Evolutionary conservation across 164 flowering plant genomes (phyloP).

Genomic region (Chimonanthus praecox): DNA sequence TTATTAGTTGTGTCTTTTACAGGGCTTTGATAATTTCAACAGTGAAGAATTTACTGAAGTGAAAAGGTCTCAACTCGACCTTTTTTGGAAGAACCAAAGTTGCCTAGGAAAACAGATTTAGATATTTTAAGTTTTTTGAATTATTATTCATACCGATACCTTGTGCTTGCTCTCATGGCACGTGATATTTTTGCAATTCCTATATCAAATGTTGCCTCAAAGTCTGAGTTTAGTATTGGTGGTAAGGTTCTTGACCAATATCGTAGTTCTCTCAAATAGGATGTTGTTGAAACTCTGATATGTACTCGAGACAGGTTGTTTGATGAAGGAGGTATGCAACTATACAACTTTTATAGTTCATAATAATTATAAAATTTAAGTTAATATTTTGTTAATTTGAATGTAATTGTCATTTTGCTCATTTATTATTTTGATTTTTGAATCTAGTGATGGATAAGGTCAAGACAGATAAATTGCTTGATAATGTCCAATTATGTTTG

Average conservation of each 20-base stretch:
- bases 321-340: background rate
- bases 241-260: slow-evolving; percentile 2
- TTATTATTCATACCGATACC: background rate
- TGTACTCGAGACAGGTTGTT: slow-evolving; percentile 8
- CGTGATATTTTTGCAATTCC: slow-evolving; percentile 8
- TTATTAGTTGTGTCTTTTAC: slow-evolving; percentile 70
- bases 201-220: slow-evolving; percentile 4
- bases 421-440: too few species aligned
- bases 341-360: too few species aligned
- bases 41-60: slow-evolving; percentile 40
- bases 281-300: slow-evolving; percentile 7
- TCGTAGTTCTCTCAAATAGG: slow-evolving; percentile 1
- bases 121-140: slow-evolving; percentile 5
- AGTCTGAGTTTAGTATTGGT: slow-evolving; percentile 1
- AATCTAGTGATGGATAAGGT: background rate
- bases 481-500: background rate
- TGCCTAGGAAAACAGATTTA: background rate
- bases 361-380: too few species aligned
- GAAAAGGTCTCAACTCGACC: background rate
- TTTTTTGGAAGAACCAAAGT: background rate
- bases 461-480: background rate
- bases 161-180: slow-evolving; percentile 4
- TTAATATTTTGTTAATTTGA: too few species aligned
- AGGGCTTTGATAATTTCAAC: slow-evolving; percentile 69
- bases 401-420: too few species aligned